phyloP scores from a whole-genome alignment of 495 filamentous ascomycete genomes.

The Xylaria scruposa region DNA sequence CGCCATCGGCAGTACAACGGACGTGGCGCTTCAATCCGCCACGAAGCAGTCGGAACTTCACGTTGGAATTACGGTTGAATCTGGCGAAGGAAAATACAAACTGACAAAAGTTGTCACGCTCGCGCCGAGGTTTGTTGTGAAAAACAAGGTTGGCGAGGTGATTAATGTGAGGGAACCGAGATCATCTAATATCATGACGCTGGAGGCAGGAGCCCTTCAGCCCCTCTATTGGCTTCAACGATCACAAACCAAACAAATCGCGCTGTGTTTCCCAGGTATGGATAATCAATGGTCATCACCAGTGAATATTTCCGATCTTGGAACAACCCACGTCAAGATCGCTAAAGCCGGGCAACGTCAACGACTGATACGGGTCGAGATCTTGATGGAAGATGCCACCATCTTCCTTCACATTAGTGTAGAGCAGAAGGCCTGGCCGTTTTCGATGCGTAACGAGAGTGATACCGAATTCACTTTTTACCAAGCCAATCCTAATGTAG shows the following conservation, averaged over 20 bases:
- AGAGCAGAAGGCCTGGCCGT: slow-evolving; percentile 95
- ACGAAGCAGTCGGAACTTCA: slow-evolving; percentile 81
- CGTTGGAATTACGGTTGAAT: slow-evolving; percentile 82
- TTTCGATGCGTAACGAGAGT: slow-evolving; percentile 97
- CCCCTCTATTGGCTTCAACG: slow-evolving; percentile 88
- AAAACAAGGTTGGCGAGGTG: slow-evolving; percentile 89
- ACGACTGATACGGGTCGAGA: slow-evolving; percentile 83
- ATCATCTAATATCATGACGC: slow-evolving; percentile 78
- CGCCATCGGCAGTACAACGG: slow-evolving; percentile 91
- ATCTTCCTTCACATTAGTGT: slow-evolving; percentile 90
- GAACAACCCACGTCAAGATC: slow-evolving; percentile 90
- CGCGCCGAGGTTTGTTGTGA: slow-evolving; percentile 91
- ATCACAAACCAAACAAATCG: slow-evolving; percentile 82
- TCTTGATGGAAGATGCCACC: slow-evolving; percentile 88
- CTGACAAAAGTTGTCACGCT: slow-evolving; percentile 92
- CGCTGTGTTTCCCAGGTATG: slow-evolving; percentile 89
- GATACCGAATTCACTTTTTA: slow-evolving; percentile 95
- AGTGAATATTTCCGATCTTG: slow-evolving; percentile 94
- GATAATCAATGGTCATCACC: slow-evolving; percentile 99
- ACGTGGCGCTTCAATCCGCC: slow-evolving; percentile 78
- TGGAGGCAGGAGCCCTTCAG: slow-evolving; percentile 76
- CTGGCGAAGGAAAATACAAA: slow-evolving; percentile 97
- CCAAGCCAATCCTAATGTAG: slow-evolving; percentile 73
- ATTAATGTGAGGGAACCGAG: slow-evolving; percentile 86
- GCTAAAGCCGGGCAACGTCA: slow-evolving; percentile 89